Base-by-base conservation (phyloP, 495 filamentous ascomycete genomes). In the Pseudomonodictys pantanalensis region DNA sequence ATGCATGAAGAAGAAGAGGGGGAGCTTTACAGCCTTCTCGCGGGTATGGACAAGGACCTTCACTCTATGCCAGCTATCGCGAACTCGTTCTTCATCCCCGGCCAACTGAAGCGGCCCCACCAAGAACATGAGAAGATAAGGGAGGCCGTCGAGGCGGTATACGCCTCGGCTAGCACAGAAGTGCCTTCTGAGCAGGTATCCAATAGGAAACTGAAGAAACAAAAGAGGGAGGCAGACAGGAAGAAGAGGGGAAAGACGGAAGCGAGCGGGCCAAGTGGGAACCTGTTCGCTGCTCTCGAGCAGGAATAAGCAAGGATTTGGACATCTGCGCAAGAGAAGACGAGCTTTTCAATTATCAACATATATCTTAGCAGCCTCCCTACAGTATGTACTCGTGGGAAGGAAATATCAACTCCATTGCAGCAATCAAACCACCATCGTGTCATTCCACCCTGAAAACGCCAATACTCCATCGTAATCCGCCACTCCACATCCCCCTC, bases 161-260 rank as follows among this genome's bases (percentile, higher is more conserved):
- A 61, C 35, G 39, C 38, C 10, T 38, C 52, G 7, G 18, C 38
- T 0, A 45, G 48, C 29, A 29, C 58, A 8, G 46, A 46, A 7
- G 46, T 41, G 3, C 38, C 12, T 12, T 12, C 15, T 15, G 38
- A 41, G 38, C 38, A 41, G 38, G 12, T 41, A 3, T 41, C 38
- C 4, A 41, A 58, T 28, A 39, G 29, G 35, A 35, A 26, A 38
- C 8, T 60, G 29, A 8, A 41, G 12, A 64, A 54, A 50, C 38
- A 41, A 7, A 65, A 47, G 43, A 39, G 26, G 20, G 25, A 58
- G 20, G 2, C 33, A 46, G 60, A 66, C 29, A 38, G 45, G 22
- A 50, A 62, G 23, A 56, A 50, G 39, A 50, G 32, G 17, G 23
- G 23, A 41, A 39, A 50, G 55, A 38, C 38, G 42, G n/a, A 33